Evolutionary conservation across 176 grass and related monocot genomes (phyloP).

Genomic region (Raddia guianensis): DNA sequence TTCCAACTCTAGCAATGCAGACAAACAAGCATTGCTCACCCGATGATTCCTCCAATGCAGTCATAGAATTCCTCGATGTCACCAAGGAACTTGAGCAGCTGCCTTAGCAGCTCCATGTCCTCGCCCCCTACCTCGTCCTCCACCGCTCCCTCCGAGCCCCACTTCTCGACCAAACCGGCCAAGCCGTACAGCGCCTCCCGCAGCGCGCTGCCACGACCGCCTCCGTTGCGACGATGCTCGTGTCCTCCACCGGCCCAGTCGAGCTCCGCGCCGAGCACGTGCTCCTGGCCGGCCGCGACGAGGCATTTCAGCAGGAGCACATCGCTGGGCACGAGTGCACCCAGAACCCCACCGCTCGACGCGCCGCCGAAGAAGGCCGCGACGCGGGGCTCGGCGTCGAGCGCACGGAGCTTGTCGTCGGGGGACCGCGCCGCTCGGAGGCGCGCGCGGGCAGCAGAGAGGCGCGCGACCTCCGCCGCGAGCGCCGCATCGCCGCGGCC

Average conservation of each 20-base stretch:
- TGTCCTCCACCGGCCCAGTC: conserved; percentile 47
- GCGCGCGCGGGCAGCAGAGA: conserved; percentile 49
- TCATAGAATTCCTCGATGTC: conserved; percentile 84
- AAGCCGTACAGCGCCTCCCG: conserved; percentile 68
- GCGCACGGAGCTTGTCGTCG: conserved; percentile 60
- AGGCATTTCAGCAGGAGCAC: conserved; percentile 84
- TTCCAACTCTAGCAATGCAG: background rate
- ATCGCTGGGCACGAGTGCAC: conserved; percentile 49
- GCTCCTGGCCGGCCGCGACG: conserved; percentile 83
- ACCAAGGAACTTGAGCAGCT: conserved; percentile 69
- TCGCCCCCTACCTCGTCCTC: conserved; percentile 25
- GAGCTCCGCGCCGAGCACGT: conserved; percentile 74
- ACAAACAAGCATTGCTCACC: conserved; percentile 57
- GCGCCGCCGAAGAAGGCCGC: conserved; percentile 57
- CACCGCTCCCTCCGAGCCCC: conserved; percentile 58
- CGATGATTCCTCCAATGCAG: conserved; percentile 95
- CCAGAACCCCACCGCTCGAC: conserved; percentile 9
- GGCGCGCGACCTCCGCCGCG: conserved; percentile 60
- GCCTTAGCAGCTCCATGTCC: conserved; percentile 53
- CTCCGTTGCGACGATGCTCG: conserved; percentile 17
- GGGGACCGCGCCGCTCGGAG: conserved; percentile 48
- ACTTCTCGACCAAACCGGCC: conserved; percentile 68
- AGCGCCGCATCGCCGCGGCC: conserved; percentile 45
- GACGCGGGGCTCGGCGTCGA: conserved; percentile 73
- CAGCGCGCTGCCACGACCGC: conserved; percentile 45